Evolutionary conservation across 1,284 basidiomycete species (phyloP).

Genomic region (Wolfiporia cocos): DNA sequence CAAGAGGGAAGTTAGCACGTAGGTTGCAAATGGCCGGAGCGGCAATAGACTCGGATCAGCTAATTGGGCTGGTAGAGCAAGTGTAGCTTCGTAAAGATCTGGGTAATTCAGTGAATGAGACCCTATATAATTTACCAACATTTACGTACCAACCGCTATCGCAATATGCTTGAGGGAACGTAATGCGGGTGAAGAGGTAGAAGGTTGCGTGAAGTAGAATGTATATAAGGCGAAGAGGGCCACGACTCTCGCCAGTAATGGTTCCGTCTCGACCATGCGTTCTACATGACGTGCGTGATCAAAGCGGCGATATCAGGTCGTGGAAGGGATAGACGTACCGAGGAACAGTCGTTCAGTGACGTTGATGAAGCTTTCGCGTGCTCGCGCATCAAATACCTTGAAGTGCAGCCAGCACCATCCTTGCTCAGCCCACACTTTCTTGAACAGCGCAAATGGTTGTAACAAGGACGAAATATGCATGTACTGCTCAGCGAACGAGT

Average conservation of each 20-base stretch:
- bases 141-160: conserved; percentile 51
- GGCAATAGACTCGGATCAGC: conserved; percentile 32
- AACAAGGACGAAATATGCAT: conserved; percentile 18
- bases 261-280: conserved; percentile 38
- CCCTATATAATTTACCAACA: background rate
- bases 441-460: conserved; percentile 64
- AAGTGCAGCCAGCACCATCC: conserved; percentile 74
- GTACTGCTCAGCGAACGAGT: conserved; percentile 43
- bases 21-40: conserved; percentile 41
- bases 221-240: conserved; percentile 65
- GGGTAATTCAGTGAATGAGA: no score
- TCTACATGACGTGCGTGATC: conserved; percentile 48
- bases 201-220: conserved; percentile 61
- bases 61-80: conserved; percentile 38
- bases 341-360: conserved; percentile 57
- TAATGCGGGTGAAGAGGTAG: conserved; percentile 41
- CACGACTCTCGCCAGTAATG: conserved; percentile 44
- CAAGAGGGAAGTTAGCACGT: conserved; percentile 42
- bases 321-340: conserved; percentile 40
- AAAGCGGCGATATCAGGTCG: no score
- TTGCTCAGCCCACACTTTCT: conserved; percentile 52
- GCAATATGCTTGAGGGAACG: conserved; percentile 41
- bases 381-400: conserved; percentile 57
- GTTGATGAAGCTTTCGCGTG: conserved; percentile 53
- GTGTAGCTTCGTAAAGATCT: conserved; percentile 47